Evolutionary conservation across 208 protist genomes (phyloP).

Genomic region (Acanthamoeba rhysodes): DNA sequence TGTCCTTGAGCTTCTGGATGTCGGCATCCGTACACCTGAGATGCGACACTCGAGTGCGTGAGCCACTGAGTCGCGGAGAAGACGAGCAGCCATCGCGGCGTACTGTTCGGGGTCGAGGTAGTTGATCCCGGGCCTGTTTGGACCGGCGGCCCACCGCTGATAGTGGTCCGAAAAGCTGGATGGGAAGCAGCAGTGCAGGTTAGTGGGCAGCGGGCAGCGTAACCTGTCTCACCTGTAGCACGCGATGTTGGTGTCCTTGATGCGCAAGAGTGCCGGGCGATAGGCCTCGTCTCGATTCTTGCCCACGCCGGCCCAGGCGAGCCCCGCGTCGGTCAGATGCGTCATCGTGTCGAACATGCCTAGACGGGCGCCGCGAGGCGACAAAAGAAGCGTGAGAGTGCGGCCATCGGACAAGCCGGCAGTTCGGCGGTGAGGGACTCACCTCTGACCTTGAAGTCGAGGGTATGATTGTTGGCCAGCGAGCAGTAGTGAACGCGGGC

Average conservation of each 20-base stretch:
- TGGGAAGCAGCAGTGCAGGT: neutral
- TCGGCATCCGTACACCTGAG: neutral
- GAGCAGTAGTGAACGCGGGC: slow-evolving; percentile 51
- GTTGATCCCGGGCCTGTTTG: slow-evolving; percentile 30
- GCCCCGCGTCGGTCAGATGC: neutral
- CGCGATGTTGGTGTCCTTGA: slow-evolving; percentile 28
- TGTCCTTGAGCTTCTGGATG: slow-evolving; percentile 16
- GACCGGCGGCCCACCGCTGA: slow-evolving; percentile 4
- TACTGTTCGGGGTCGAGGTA: slow-evolving; percentile 24
- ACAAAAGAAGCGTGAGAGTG: neutral
- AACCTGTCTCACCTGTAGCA: neutral
- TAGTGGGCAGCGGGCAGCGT: too few relatives aligned
- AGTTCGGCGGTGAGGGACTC: neutral
- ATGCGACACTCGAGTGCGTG: neutral
- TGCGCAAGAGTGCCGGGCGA: neutral
- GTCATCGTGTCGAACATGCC: slow-evolving; percentile 54
- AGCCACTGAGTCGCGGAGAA: neutral
- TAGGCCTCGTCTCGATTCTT: neutral
- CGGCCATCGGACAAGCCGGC: neutral
- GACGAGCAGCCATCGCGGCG: neutral
- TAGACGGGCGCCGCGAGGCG: neutral
- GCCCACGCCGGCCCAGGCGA: slow-evolving; percentile 36
- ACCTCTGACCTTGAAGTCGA: slow-evolving; percentile 40
- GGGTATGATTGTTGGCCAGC: slow-evolving; percentile 65
- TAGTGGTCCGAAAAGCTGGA: slow-evolving; percentile 45